Evolutionary conservation across 371 early-diverging fungal genomes (phyloP).

Genomic region (Mucor irregularis): DNA sequence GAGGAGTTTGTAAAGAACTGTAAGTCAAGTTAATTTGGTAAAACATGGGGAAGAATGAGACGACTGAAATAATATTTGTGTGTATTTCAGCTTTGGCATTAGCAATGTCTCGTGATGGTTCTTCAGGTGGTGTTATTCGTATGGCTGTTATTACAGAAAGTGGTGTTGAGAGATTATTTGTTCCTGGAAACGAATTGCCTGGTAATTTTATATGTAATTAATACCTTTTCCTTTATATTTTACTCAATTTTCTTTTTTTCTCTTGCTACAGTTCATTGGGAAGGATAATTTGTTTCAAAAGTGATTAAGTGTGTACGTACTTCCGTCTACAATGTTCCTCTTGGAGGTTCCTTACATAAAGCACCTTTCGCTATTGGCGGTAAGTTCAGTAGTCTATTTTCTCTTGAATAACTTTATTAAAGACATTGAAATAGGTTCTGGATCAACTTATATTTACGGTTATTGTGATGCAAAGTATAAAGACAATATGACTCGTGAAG

Average conservation of each 20-base stretch:
- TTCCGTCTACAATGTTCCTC: slow-evolving; percentile 77
- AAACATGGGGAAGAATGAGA: slow-evolving; percentile 47
- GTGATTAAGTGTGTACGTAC: too few species aligned
- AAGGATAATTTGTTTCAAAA: too few species aligned
- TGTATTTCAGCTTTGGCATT: slow-evolving; percentile 82
- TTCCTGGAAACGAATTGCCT: slow-evolving; percentile 89
- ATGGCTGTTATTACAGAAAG: slow-evolving; percentile 93
- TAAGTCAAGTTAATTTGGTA: slow-evolving; percentile 37
- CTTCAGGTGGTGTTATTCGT: slow-evolving; percentile 98
- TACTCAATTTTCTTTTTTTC: not conserved
- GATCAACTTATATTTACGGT: slow-evolving; percentile 98
- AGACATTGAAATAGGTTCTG: slow-evolving; percentile 67
- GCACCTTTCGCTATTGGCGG: slow-evolving; percentile 96
- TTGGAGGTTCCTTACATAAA: slow-evolving; percentile 95
- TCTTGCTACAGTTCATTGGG: slow-evolving; percentile 27
- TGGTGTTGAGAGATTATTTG: slow-evolving; percentile 89
- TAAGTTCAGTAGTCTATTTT: not conserved
- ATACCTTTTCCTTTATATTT: not conserved
- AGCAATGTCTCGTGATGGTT: slow-evolving; percentile 98
- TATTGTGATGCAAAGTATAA: slow-evolving; percentile 93
- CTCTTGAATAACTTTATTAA: not conserved
- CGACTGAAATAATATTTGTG: not conserved
- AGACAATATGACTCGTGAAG: slow-evolving; percentile 87
- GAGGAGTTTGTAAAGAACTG: slow-evolving; percentile 95
- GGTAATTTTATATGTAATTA: slow-evolving; percentile 24